A percentile compares a stretch with the other conserved stretches of the same genome.
These are phyloP conservation scores for Apiotrichum gracile DNA, from an alignment of 1,284 basidiomycete genomes.

Conservation along the genomic window DNA sequence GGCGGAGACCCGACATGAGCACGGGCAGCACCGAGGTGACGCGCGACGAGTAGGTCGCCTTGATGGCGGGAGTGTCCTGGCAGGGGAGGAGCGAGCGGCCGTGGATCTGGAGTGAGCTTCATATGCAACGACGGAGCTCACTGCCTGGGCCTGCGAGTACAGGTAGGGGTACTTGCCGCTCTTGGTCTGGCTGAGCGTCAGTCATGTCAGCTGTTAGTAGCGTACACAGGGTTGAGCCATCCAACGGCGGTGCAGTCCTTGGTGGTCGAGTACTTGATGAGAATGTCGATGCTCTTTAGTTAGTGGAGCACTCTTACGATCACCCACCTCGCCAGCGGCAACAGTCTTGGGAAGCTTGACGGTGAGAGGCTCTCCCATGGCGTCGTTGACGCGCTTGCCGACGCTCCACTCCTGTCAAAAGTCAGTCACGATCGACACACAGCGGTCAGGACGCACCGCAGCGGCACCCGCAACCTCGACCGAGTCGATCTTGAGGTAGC, in stretches of 20 bases:
- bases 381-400: slow-evolving; percentile 37
- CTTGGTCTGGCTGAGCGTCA: slow-evolving; percentile 69
- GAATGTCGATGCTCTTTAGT: slow-evolving; percentile 55
- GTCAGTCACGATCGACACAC: slow-evolving; percentile 2
- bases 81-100: slow-evolving; percentile 71
- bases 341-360: slow-evolving; percentile 39
- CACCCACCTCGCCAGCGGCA: slow-evolving; percentile 23
- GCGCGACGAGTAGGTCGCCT: slow-evolving; percentile 64
- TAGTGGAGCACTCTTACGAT: slow-evolving; percentile 46
- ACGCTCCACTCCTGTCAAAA: slow-evolving; percentile 55
- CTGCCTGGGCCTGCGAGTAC: slow-evolving; percentile 89
- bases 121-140: slow-evolving; percentile 12
- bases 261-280: slow-evolving; percentile 68
- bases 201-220: background rate
- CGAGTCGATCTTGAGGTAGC: slow-evolving; percentile 61
- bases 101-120: slow-evolving; percentile 55
- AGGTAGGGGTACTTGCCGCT: slow-evolving; percentile 79
- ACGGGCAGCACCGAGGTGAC: slow-evolving; percentile 73
- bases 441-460: slow-evolving; percentile 47
- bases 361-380: slow-evolving; percentile 45
- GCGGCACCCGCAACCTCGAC: slow-evolving; percentile 55
- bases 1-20: slow-evolving; percentile 74
- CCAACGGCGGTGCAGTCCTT: slow-evolving; percentile 78
- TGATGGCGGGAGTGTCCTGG: slow-evolving; percentile 55
- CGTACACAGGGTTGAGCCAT: slow-evolving; percentile 79